These are phyloP conservation scores for Globisporangium parvum DNA, from an alignment of 352 stramenopile species.

Conservation along the genomic window DNA sequence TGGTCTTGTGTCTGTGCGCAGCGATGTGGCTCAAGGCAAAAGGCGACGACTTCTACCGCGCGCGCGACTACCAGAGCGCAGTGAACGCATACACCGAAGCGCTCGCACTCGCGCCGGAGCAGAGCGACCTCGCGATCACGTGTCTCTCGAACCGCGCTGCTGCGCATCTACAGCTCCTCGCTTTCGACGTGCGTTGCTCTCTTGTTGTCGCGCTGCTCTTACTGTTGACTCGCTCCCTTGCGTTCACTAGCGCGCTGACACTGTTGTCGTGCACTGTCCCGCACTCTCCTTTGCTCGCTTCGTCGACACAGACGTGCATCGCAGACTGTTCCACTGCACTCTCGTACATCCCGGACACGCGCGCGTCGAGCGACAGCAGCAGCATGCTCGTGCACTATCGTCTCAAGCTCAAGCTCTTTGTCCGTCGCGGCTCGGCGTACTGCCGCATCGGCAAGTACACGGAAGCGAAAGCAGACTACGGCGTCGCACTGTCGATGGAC, in stretches of 20 bases:
- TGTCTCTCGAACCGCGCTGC: conserved; percentile 71
- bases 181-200: conserved; percentile 31
- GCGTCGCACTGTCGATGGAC: conserved; percentile 70
- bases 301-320: conserved; percentile 36
- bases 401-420: conserved; percentile 70
- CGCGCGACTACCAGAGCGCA: conserved; percentile 58
- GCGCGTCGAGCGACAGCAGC: conserved; percentile 16
- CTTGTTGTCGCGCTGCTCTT: background rate
- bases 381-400: conserved; percentile 40
- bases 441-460: conserved; percentile 53
- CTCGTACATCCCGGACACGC: conserved; percentile 58
- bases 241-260: background rate
- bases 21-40: conserved; percentile 85
- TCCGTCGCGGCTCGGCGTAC: conserved; percentile 63
- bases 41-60: conserved; percentile 77
- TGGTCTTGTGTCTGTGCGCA: conserved; percentile 9
- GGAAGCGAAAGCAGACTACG: conserved; percentile 74
- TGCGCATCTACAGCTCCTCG: conserved; percentile 45
- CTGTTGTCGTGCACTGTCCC: background rate
- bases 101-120: conserved; percentile 25
- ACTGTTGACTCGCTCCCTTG: background rate
- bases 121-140: conserved; percentile 37
- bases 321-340: conserved; percentile 63
- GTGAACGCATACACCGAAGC: conserved; percentile 68
- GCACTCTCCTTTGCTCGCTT: background rate